Evolutionary conservation across 768 basidiomycete species (phyloP), one percentile per base, ranked within the genome.

Genomic region (Lentinus brumalis): DNA sequence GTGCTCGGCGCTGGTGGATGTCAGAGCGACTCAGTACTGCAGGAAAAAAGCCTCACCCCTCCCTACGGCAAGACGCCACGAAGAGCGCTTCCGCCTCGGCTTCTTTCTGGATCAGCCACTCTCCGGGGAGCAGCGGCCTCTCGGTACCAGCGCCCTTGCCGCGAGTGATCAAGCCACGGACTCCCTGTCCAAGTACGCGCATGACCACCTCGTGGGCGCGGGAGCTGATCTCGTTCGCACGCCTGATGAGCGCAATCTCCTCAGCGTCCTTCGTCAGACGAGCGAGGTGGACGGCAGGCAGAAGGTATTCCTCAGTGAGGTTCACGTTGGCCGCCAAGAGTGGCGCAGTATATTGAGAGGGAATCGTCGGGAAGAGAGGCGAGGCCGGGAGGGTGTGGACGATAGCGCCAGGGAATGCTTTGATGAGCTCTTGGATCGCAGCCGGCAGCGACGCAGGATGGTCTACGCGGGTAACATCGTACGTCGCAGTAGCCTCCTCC

Each of bases 11-110:
- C 94, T 96, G 53, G 10, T n/a, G 29, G 21, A 31, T 9, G 47
- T 26, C 15, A 5, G 15, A 18, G 41, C 31, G 0, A 51, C 12
- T 21, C 14, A 1, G 32, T 15, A 1, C 8, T 16, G 14, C 10
- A 5, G 12, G 10, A 35, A 54, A 56, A 32, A 12, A 30, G 7
- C 74, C 86, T 65, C 54, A 95, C 93, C 93, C 94, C 75, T 93
- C 88, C 59, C 93, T 79, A 53, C 94, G 79, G 75, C 95, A 97
- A 1, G 88, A 88, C 2, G 95, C 93, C 0, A 94, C 91, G 64
- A 98, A 98, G 8, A 96, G 81, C 0, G 95, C 96, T 71, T 96
- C 96, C 0, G 94, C 96, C 72, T 97, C 96, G 0, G 87, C 89
- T 74, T 98, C 96, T 66, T 90, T 92, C 76, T 92, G 86, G 15